These are phyloP conservation scores for Cladochytrium replicatum DNA, from an alignment of 192 early-diverging fungal species.

Conservation along the genomic window DNA sequence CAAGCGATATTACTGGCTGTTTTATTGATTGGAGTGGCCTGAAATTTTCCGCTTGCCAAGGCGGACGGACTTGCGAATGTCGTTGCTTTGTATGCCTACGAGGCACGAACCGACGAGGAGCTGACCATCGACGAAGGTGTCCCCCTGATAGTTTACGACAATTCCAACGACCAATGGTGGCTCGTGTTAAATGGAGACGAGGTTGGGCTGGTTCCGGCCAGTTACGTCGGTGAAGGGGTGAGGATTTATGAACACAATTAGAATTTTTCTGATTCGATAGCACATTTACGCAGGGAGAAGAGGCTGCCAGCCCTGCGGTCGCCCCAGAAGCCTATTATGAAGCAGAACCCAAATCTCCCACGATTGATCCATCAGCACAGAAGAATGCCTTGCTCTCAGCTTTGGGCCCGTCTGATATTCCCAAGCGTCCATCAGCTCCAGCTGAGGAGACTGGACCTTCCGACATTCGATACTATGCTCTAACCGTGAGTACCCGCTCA, in stretches of 20 bases:
- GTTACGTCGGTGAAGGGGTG: conserved; percentile 58
- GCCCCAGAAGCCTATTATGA: too few relatives aligned
- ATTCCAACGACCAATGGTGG: conserved; percentile 89
- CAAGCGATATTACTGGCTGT: too few relatives aligned
- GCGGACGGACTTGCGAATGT: too few relatives aligned
- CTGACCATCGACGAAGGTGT: conserved; percentile 37
- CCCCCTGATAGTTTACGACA: conserved; percentile 56
- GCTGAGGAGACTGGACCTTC: not conserved
- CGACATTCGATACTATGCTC: not conserved
- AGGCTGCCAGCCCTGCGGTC: too few relatives aligned
- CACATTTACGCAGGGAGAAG: too few relatives aligned
- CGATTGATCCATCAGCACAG: not conserved
- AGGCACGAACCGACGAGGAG: conserved; percentile 37
- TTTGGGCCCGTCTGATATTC: not conserved
- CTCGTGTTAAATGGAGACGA: conserved; percentile 60
- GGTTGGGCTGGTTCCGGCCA: conserved; percentile 79
- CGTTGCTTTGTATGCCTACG: conserved; percentile 38
- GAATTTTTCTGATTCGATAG: too few relatives aligned
- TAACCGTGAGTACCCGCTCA: not conserved
- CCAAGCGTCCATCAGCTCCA: not conserved
- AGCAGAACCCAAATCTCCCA: not conserved
- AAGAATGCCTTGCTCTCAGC: not conserved
- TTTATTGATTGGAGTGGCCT: not conserved
- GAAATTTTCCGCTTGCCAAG: not conserved
- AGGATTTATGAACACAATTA: too few relatives aligned